Conservation (phyloP, 257 asterid species). For the Ballota nigra region DNA sequence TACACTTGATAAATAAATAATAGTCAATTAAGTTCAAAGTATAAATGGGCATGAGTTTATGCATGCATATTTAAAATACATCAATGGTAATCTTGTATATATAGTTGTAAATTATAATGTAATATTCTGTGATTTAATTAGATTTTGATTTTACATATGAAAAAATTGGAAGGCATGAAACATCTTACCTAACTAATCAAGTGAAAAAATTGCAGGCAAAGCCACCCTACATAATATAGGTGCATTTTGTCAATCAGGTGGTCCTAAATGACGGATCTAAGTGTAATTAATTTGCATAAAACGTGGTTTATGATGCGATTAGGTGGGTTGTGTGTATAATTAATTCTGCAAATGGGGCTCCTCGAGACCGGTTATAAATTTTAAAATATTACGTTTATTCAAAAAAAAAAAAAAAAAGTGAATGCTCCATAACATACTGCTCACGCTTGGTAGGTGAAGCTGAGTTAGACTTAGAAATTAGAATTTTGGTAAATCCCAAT, state of each 20-base stretch:
- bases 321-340: not conserved
- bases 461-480: too few relatives aligned
- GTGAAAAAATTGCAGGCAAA: not conserved
- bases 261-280: not conserved
- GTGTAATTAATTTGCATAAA: not conserved
- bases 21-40: not conserved
- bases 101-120: too few relatives aligned
- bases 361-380: constrained; percentile 7
- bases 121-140: not conserved
- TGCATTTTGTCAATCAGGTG: not conserved
- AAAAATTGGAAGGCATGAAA: not conserved
- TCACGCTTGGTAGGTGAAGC: not conserved
- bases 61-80: not conserved
- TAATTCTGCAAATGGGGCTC: not conserved
- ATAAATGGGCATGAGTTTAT: not conserved
- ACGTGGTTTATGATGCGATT: not conserved
- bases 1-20: too few relatives aligned
- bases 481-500: too few relatives aligned
- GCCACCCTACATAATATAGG: not conserved
- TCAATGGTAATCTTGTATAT: not conserved
- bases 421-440: not conserved
- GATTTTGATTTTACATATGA: too few relatives aligned
- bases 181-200: constrained; percentile 15
- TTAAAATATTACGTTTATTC: not conserved
- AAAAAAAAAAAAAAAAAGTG: not conserved